Percentiles rank a stretch among this genome's conserved stretches.
These are phyloP conservation scores for Ogataea methanolica DNA, from an alignment of 805 yeast genomes.

Conservation along the genomic window DNA sequence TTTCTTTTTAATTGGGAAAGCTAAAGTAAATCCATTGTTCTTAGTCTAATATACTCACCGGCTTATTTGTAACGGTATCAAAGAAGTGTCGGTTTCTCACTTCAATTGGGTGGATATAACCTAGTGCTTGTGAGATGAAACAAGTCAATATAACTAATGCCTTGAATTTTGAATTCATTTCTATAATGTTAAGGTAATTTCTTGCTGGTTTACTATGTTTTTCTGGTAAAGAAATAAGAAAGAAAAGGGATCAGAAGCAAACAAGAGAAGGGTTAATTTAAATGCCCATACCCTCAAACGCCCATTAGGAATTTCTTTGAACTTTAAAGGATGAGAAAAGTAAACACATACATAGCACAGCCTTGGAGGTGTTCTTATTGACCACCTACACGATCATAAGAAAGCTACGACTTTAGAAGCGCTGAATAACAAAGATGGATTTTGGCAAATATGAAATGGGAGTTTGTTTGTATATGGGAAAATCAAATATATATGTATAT, in stretches of 20 bases:
- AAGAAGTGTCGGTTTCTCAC: constrained; percentile 68
- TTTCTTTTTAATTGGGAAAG: too few relatives aligned
- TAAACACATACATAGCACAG: background rate
- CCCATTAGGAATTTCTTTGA: background rate
- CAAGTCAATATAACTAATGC: constrained; percentile 4
- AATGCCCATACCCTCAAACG: background rate
- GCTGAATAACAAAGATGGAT: background rate
- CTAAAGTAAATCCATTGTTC: too few relatives aligned
- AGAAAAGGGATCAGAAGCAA: background rate
- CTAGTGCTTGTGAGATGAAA: constrained; percentile 4
- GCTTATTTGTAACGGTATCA: constrained; percentile 68
- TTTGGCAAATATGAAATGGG: background rate
- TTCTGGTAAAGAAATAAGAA: background rate
- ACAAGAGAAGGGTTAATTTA: background rate
- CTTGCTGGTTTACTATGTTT: background rate
- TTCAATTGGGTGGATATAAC: constrained; percentile 52
- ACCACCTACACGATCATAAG: background rate
- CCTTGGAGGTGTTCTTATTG: background rate
- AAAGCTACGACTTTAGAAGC: background rate
- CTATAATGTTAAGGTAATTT: background rate
- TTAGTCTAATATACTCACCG: constrained; percentile 38
- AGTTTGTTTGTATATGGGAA: background rate
- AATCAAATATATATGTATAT: background rate
- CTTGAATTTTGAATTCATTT: constrained; percentile 3
- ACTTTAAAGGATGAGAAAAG: too few relatives aligned